Base-by-base conservation (phyloP, 805 yeast genomes). In the Lachancea lanzarotensis region DNA sequence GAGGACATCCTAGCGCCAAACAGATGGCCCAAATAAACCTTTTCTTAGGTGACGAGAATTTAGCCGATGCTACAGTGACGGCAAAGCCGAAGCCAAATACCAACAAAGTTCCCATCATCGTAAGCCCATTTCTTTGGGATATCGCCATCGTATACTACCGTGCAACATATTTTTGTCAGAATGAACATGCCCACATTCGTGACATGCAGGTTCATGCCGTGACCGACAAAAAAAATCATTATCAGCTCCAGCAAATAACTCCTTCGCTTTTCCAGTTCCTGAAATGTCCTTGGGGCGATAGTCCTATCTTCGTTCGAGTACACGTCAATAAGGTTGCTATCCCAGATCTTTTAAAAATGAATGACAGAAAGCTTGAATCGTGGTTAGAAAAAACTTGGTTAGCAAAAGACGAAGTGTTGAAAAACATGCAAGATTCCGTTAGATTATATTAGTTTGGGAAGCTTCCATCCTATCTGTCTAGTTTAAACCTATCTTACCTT, bases 311-410 rank as follows among this genome's bases (percentile, higher is more conserved):
- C 0, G 64, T 79, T 2, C 64, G 70, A 41, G 63, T 82, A 1
- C 71, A 78, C 53, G 67, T 81, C 27, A 40, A 46, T 18, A 74
- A 69, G 45, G 69, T 72, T 15, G 72, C 71, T 49, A 52, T 75
- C 16, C 55, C 77, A 15, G 53, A 68, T 12, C 65, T 79, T 43
- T 61, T 84, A 10, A 81, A 84, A 0, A 42, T 57, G 8, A 82
- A 75, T 50, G 68, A 79, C 22, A 65, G 71, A 38, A 77, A 75
- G 50, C 51, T 83, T 32, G 89, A 85, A 51, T 78, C 76, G 59
- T 89, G 93, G 85, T 63, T 89, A 7, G 96, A 89, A 59, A 67
- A 67, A 34, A 66, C 70, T 29, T 89, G 96, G 96, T 62, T 65
- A 8, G 77, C 74, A 32, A 87, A 86, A 57, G 96, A 89, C 56